Conservation (phyloP, 2,329 filamentous ascomycete genomes). For the Aureobasidium leucospermi region DNA sequence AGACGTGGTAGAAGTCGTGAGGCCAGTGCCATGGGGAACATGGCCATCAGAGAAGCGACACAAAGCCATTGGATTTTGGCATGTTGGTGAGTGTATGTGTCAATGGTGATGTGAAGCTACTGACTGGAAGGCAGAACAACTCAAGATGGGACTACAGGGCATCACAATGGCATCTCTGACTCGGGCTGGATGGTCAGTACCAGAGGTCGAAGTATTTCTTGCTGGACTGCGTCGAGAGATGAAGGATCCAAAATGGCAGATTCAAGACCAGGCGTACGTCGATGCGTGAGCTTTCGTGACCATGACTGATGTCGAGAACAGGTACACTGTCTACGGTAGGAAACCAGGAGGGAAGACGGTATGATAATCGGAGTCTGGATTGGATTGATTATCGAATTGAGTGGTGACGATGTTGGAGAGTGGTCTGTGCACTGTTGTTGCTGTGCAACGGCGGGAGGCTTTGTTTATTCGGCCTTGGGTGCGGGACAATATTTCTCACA, state of each 20-base stretch:
- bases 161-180: slow-evolving; percentile 12
- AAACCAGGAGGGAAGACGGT: neutral
- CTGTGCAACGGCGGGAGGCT: neutral
- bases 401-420: neutral
- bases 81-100: slow-evolving; percentile 8
- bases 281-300: no score
- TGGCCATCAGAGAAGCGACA: slow-evolving; percentile 10
- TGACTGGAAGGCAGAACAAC: slow-evolving; percentile 10
- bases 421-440: neutral
- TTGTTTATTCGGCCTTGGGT: neutral
- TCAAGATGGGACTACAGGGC: slow-evolving; percentile 14
- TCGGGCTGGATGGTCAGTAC: slow-evolving; percentile 8
- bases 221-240: slow-evolving; percentile 7
- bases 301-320: neutral
- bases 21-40: slow-evolving; percentile 13
- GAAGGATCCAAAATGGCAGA: slow-evolving; percentile 1
- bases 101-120: neutral
- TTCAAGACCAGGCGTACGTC: slow-evolving; percentile 13
- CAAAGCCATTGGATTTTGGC: slow-evolving; percentile 13
- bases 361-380: neutral
- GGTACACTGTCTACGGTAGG: slow-evolving; percentile 8
- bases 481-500: neutral
- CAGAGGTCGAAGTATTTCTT: slow-evolving; percentile 12
- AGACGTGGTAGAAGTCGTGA: slow-evolving; percentile 6
- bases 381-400: no score